Conservation (phyloP, 169 alveolate genomes). For the Eimeria brunetti region DNA sequence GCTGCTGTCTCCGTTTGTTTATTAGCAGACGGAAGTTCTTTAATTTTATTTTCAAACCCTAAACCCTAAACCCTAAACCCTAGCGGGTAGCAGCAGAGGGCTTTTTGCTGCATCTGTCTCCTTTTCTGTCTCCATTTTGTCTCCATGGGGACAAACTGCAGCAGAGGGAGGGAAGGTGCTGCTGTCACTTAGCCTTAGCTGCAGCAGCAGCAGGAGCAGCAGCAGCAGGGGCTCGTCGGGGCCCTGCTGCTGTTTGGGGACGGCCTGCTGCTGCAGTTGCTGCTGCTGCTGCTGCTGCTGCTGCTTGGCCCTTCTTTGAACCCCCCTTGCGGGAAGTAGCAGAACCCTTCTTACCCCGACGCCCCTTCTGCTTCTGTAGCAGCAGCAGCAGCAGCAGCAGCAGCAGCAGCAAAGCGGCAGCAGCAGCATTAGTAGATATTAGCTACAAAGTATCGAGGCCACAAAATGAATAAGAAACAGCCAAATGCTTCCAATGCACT, state of each 20-base stretch:
- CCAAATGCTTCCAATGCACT: too few relatives aligned
- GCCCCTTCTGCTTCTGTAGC: background rate
- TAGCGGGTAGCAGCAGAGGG: conserved; percentile 14
- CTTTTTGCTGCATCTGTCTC: background rate
- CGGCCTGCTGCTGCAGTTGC: background rate
- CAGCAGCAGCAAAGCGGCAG: background rate
- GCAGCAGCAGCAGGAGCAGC: background rate
- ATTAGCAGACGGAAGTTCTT: too few relatives aligned
- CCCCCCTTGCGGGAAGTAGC: conserved; percentile 10
- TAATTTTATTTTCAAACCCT: too few relatives aligned
- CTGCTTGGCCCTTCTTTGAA: too few relatives aligned
- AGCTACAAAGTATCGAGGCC: too few relatives aligned
- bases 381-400: background rate
- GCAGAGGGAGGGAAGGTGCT: background rate
- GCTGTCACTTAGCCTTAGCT: background rate
- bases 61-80: too few relatives aligned
- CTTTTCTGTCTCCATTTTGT: too few relatives aligned
- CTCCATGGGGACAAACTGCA: background rate
- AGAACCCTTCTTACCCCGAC: background rate
- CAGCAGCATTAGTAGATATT: background rate
- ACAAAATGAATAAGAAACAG: too few relatives aligned
- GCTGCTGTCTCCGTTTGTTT: too few relatives aligned
- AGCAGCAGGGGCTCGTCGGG: background rate
- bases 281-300: background rate
- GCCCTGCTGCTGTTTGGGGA: conserved; percentile 18